Base-by-base conservation (phyloP, 116 monocot genomes). In the Posidonia oceanica region DNA sequence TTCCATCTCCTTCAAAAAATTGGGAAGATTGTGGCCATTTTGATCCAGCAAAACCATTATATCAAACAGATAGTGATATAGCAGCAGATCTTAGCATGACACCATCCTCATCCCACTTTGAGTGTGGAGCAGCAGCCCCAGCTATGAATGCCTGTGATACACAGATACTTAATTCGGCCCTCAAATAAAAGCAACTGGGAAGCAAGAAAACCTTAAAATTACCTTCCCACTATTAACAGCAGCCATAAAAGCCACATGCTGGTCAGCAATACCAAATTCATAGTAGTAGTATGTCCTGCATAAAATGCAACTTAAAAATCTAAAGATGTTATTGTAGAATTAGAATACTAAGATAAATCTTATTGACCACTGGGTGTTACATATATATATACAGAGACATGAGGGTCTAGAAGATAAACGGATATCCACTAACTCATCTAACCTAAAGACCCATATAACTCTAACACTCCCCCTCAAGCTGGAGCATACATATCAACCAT, bases 251-350 rank as follows among this genome's bases (percentile, higher is more conserved):
- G 89, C 89, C 79, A 89, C 73, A 52, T 78, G 97, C 69, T 89
- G 92, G 17, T 68, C 87, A 70, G 77, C 70, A 59, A 80, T 39
- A 39, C 83, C 84, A 77, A 97, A 97, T 76, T 97, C 97, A 58
- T 97, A 97, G 73, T 80, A 97, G 77, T 97, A 97, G 66, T 89
- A 97, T 56, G 81, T 87, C 91, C 96, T 91, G 87, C 60, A 59
- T 54, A 36, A 22, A 58, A 52, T 59, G 57, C 2, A 57, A 40
- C 14, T 59, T 12, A 48, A 37, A 60, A 37, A n/a, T 51, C 23
- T 68, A 48, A 36, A 41, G 12, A 56, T 42, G 13, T 29, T 63
- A 14, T 29, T 0, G 0, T 29, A 1, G 29, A 29, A 29, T 29
- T 29, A n/a, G n/a, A n/a, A n/a, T n/a, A n/a, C n/a, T n/a, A n/a